phyloP scores from a whole-genome alignment of 768 basidiomycete genomes.

The Lyophyllum atratum region DNA sequence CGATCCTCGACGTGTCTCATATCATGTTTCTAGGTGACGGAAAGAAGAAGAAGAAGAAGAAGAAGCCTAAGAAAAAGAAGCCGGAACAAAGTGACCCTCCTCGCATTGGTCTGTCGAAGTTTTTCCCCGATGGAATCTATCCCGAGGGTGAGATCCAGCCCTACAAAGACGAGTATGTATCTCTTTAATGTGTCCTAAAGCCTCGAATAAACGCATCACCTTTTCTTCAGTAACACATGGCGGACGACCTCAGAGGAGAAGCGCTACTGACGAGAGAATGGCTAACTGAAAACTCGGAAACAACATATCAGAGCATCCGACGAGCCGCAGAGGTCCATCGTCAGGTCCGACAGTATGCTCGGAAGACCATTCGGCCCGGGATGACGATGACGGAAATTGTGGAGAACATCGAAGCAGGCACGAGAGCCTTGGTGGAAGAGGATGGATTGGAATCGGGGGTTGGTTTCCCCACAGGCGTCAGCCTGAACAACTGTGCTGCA shows the following conservation, averaged over 20 bases:
- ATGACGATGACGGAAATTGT: slow-evolving; percentile 95
- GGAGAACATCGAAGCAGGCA: slow-evolving; percentile 90
- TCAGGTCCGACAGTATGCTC: slow-evolving; percentile 82
- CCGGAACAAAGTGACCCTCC: slow-evolving; percentile 89
- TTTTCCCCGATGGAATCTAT: slow-evolving; percentile 85
- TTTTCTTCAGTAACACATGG: slow-evolving; percentile 71
- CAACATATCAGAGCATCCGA: slow-evolving; percentile 88
- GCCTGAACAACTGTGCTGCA: slow-evolving; percentile 92
- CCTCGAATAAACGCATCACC: slow-evolving; percentile 2
- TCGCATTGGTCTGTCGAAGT: slow-evolving; percentile 81
- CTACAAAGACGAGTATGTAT: slow-evolving; percentile 87
- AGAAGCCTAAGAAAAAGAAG: slow-evolving; percentile 88
- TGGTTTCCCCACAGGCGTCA: slow-evolving; percentile 96
- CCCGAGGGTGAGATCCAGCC: slow-evolving; percentile 91
- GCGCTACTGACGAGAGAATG: slow-evolving; percentile 76
- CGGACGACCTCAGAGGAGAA: slow-evolving; percentile 91
- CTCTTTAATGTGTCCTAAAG: slow-evolving; percentile 1
- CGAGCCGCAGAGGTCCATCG: slow-evolving; percentile 96
- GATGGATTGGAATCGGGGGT: slow-evolving; percentile 83
- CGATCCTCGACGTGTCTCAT: neutral
- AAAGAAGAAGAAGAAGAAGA: slow-evolving; percentile 93
- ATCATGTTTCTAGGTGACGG: slow-evolving; percentile 41
- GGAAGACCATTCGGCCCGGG: slow-evolving; percentile 84
- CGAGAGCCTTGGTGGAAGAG: slow-evolving; percentile 90
- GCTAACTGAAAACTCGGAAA: slow-evolving; percentile 78